Evolutionary conservation across 768 basidiomycete species (phyloP).

Genomic region (Trametopsis cervina): DNA sequence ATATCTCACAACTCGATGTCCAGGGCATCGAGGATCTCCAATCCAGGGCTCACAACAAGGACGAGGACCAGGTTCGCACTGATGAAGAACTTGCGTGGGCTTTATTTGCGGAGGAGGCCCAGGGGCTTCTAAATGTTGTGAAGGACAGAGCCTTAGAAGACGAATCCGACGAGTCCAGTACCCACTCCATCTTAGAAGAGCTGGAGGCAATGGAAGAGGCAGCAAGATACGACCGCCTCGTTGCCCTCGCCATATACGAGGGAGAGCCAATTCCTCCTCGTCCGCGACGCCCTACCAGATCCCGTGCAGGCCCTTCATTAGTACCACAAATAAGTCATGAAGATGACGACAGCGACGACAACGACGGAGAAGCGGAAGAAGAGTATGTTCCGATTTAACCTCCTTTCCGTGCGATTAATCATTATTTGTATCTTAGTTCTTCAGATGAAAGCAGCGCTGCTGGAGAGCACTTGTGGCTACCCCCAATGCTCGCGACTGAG

Average conservation of each 20-base stretch:
- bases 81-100: conserved; percentile 20
- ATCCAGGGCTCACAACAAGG: not conserved
- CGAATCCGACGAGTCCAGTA: not conserved
- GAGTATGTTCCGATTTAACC: too few species aligned
- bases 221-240: conserved; percentile 15
- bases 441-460: too few species aligned
- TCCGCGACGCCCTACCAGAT: not conserved
- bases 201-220: conserved; percentile 15
- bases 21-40: conserved; percentile 15
- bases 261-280: conserved; percentile 14
- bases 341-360: too few species aligned
- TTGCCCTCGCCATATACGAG: conserved; percentile 18
- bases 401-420: too few species aligned
- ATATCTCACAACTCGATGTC: conserved; percentile 12
- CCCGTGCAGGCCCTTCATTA: too few species aligned
- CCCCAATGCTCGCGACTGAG: too few species aligned
- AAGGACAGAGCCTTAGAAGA: conserved; percentile 3
- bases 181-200: conserved; percentile 13
- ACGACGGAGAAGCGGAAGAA: too few species aligned
- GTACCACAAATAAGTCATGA: too few species aligned
- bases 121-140: conserved; percentile 10
- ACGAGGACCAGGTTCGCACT: not conserved
- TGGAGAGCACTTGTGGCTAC: too few species aligned
- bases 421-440: too few species aligned
- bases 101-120: conserved; percentile 19